A percentile compares a stretch with the other conserved stretches of the same genome.
These are phyloP conservation scores for Chalara sp. DNA, from an alignment of 2,329 filamentous ascomycete genomes.

Conservation along the genomic window DNA sequence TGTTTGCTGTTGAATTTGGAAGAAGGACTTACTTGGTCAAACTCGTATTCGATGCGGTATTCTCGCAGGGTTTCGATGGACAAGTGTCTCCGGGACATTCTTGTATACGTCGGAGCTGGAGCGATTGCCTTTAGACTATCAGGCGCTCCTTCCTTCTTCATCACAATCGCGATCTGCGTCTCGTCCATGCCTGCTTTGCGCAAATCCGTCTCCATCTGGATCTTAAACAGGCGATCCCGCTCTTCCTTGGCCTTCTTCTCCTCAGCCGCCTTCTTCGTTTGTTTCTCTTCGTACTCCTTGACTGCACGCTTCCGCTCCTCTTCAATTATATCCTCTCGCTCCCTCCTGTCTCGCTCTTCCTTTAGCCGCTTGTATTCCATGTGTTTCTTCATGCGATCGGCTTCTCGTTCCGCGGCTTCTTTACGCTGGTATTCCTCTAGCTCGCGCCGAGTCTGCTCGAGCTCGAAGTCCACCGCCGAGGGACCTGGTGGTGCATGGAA, in stretches of 20 bases:
- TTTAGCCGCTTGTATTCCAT: conserved; percentile 29
- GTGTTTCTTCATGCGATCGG: conserved; percentile 31
- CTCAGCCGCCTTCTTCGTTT: conserved; percentile 27
- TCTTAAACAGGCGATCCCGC: conserved; percentile 31
- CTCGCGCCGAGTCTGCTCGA: conserved; percentile 35
- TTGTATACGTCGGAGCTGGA: conserved; percentile 47
- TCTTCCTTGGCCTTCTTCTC: conserved; percentile 30
- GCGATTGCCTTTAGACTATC: conserved; percentile 13
- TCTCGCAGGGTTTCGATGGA: conserved; percentile 53
- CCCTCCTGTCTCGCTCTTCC: conserved; percentile 40
- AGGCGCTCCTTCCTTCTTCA: conserved; percentile 47
- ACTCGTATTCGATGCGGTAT: conserved; percentile 50
- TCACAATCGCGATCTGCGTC: conserved; percentile 50
- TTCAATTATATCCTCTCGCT: conserved; percentile 43
- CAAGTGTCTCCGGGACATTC: conserved; percentile 55
- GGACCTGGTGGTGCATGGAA: conserved; percentile 1
- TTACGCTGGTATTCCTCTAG: conserved; percentile 31
- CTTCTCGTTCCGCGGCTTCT: conserved; percentile 10
- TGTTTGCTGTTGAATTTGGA: neutral
- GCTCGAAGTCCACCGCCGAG: conserved; percentile 15
- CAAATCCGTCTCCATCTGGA: conserved; percentile 50
- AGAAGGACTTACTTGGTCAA: conserved; percentile 43
- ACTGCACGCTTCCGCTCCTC: conserved; percentile 10
- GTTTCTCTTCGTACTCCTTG: conserved; percentile 35
- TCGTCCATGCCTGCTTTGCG: conserved; percentile 52